Conservation (phyloP, 495 filamentous ascomycete genomes). For the Lepraria neglecta region DNA sequence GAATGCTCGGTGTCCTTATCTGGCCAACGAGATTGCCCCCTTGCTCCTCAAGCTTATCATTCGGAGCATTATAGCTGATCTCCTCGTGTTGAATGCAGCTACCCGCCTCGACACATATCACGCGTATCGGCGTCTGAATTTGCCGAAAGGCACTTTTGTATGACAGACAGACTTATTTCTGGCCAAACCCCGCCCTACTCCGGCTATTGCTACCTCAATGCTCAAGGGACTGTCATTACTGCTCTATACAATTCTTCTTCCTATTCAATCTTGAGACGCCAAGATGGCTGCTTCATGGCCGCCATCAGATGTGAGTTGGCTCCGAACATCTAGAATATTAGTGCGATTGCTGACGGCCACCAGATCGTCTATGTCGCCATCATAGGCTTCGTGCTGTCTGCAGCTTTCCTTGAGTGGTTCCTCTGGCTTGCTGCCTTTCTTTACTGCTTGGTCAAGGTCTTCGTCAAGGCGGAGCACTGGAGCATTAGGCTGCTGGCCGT, state of each 20-base stretch:
- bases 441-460: slow-evolving; percentile 86
- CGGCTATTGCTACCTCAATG: not conserved
- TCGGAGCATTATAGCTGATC: not conserved
- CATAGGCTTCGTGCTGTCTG: slow-evolving; percentile 73
- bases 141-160: not conserved
- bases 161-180: not conserved
- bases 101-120: not conserved
- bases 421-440: slow-evolving; percentile 88
- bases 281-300: slow-evolving; percentile 3
- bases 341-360: not conserved
- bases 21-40: not conserved
- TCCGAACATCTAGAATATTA: not conserved
- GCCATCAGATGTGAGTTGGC: slow-evolving; percentile 5
- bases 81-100: not conserved
- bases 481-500: slow-evolving; percentile 70
- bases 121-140: slow-evolving; percentile 1
- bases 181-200: not conserved
- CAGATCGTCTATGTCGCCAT: slow-evolving; percentile 79
- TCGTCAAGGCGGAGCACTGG: slow-evolving; percentile 83
- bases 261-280: no score
- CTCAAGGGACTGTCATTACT: no score
- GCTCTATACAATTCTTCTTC: not conserved
- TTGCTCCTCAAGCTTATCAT: not conserved
- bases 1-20: not conserved
- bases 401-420: slow-evolving; percentile 87